Evolutionary conservation across 805 yeast genomes (phyloP).

Genomic region (Saccharomycopsis synnaedendra): DNA sequence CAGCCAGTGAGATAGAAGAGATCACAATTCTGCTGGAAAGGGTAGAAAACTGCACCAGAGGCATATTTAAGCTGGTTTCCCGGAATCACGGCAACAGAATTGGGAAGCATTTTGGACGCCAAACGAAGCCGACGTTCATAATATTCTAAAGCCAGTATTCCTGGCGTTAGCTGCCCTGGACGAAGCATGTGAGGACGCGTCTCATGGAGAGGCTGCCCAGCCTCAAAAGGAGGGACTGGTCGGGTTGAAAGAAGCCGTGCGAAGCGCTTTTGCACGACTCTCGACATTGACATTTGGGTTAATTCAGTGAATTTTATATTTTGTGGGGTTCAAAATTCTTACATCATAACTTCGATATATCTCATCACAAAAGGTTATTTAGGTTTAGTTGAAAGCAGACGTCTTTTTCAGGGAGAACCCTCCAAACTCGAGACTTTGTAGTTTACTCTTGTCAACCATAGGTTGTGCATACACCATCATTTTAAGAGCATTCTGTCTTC

Average conservation of each 20-base stretch:
- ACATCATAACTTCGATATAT: too few species aligned
- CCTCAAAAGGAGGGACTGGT: constrained; percentile 29
- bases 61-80: constrained; percentile 69
- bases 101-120: constrained; percentile 43
- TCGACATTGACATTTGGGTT: too few species aligned
- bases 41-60: constrained; percentile 84
- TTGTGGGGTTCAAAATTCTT: too few species aligned
- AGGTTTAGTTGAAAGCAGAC: too few species aligned
- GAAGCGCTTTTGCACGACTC: too few species aligned
- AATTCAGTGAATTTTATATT: too few species aligned
- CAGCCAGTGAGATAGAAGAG: constrained; percentile 83
- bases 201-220: constrained; percentile 84
- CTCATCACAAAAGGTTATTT: too few species aligned
- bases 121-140: constrained; percentile 56
- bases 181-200: constrained; percentile 69
- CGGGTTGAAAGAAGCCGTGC: not conserved
- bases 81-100: constrained; percentile 60
- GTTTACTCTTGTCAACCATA: too few species aligned
- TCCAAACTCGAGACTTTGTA: too few species aligned
- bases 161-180: constrained; percentile 79
- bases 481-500: too few species aligned
- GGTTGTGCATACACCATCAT: too few species aligned
- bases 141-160: constrained; percentile 77
- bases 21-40: constrained; percentile 88
- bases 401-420: too few species aligned